Conservation (phyloP, 176 grass and related monocot species). For the Bromus sterilis region DNA sequence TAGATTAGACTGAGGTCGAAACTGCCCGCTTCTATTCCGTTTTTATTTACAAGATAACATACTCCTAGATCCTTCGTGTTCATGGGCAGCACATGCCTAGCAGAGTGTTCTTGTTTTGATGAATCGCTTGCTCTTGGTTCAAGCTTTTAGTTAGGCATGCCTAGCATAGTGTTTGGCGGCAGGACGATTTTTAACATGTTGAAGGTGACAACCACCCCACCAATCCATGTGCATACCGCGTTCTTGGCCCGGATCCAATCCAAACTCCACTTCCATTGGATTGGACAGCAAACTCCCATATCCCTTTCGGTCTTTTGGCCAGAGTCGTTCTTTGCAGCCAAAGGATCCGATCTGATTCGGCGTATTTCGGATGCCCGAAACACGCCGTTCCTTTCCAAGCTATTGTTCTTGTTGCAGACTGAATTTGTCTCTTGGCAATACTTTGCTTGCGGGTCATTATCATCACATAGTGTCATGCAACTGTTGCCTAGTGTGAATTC, state of each 20-base stretch:
- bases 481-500: conserved; percentile 21
- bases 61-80: conserved; percentile 13
- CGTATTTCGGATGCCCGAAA: background rate
- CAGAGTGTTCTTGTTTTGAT: background rate
- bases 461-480: conserved; percentile 27
- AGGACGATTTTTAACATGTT: conserved; percentile 3
- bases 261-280: background rate
- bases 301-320: conserved; percentile 11
- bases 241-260: background rate
- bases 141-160: background rate
- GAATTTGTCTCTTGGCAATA: background rate
- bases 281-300: background rate
- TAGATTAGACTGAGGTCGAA: background rate
- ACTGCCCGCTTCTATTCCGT: background rate
- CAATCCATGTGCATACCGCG: background rate
- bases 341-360: conserved; percentile 10
- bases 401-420: conserved; percentile 18
- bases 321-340: background rate
- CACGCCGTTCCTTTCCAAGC: background rate
- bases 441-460: conserved; percentile 19
- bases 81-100: background rate
- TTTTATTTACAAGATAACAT: background rate
- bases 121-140: background rate
- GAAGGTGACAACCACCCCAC: background rate
- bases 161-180: background rate